These are phyloP conservation scores for Termitomyces sp. DNA, from an alignment of 768 basidiomycete species.

Conservation along the genomic window DNA sequence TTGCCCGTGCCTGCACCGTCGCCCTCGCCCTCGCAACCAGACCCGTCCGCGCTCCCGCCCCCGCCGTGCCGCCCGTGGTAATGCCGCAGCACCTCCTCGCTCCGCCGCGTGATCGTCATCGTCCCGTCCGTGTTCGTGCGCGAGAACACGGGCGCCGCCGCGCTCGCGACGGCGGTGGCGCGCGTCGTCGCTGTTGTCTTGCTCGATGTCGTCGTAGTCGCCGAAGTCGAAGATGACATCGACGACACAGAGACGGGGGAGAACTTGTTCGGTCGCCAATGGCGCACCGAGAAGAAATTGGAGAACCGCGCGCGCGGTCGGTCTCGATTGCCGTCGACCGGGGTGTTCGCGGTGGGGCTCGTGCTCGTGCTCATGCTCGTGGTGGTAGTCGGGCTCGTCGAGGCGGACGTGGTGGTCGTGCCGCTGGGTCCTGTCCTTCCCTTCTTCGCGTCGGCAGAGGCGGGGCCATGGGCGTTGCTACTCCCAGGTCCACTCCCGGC, in stretches of 20 bases:
- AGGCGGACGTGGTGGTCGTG: not conserved
- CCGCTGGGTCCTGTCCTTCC: too few species aligned
- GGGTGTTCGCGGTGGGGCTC: not conserved
- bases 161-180: conserved; percentile 1
- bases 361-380: not conserved
- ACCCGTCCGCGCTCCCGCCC: not conserved
- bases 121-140: not conserved
- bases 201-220: conserved; percentile 4
- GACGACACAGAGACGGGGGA: conserved; percentile 10
- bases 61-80: conserved; percentile 8
- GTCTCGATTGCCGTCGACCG: not conserved
- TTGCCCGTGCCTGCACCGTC: not conserved
- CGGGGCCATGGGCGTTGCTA: too few species aligned
- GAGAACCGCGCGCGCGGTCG: conserved; percentile 16
- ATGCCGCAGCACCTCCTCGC: conserved; percentile 39
- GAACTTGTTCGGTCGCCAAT: conserved; percentile 25
- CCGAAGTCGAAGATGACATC: not conserved
- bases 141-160: not conserved
- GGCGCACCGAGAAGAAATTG: conserved; percentile 23
- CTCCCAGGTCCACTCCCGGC: too few species aligned
- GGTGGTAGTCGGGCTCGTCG: not conserved
- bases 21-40: too few species aligned
- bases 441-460: too few species aligned
- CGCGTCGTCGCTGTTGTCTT: conserved; percentile 12
- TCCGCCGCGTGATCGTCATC: conserved; percentile 23